Evolutionary conservation across 495 filamentous ascomycete genomes (phyloP).

Genomic region (Aeminium ludgeri): DNA sequence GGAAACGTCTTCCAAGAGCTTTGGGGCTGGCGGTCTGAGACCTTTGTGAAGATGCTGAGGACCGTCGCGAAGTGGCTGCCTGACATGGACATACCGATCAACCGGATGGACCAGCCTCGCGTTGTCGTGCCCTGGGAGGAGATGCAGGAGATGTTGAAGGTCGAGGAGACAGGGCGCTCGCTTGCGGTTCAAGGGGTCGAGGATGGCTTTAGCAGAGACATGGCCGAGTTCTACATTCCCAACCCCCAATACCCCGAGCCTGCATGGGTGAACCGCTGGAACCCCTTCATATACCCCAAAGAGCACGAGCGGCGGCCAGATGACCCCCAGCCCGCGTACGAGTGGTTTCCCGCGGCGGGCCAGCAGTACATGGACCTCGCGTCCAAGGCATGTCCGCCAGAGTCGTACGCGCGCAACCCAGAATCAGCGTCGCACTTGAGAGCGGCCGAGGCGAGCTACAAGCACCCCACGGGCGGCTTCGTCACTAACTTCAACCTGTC

Average conservation of each 20-base stretch:
- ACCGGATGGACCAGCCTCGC: constrained; percentile 79
- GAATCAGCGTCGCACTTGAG: background rate
- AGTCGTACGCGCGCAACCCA: constrained; percentile 10
- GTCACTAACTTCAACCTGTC: constrained; percentile 50
- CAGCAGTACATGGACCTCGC: constrained; percentile 13
- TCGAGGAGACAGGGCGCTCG: constrained; percentile 33
- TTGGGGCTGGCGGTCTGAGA: constrained; percentile 45
- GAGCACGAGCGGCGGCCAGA: constrained; percentile 1
- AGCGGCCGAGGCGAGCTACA: constrained; percentile 16
- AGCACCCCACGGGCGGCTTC: constrained; percentile 28
- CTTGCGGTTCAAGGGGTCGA: constrained; percentile 23
- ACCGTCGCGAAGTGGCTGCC: constrained; percentile 59
- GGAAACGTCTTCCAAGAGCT: constrained; percentile 39
- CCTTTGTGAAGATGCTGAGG: constrained; percentile 57
- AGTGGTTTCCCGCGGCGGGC: constrained; percentile 4
- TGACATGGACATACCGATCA: constrained; percentile 89
- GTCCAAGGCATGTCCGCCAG: constrained; percentile 10
- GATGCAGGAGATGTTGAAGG: constrained; percentile 38
- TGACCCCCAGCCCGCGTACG: constrained; percentile 2
- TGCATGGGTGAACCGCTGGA: constrained; percentile 2
- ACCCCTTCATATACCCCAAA: constrained; percentile 1
- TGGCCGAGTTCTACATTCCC: constrained; percentile 10
- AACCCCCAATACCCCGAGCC: constrained; percentile 1
- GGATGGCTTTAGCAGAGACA: constrained; percentile 25
- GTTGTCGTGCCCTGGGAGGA: constrained; percentile 62